phyloP scores from a whole-genome alignment of 441 rosid genomes.

The Populus hybrid region DNA sequence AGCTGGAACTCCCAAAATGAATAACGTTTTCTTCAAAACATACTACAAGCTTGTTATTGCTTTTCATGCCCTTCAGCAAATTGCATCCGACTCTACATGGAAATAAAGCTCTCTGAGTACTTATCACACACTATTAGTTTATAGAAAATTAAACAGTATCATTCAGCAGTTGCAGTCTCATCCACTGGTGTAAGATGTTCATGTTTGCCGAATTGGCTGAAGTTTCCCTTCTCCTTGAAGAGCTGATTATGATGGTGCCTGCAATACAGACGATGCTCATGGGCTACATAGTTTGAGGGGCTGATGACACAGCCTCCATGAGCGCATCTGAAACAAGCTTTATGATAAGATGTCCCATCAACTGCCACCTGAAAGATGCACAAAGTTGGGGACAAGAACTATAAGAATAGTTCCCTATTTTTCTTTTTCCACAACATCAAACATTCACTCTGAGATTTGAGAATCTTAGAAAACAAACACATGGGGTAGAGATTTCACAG shows the following conservation, averaged over 20 bases:
- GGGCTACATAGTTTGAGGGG: constrained; percentile 67
- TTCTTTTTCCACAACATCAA: neutral
- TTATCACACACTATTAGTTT: constrained; percentile 1
- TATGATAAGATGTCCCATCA: constrained; percentile 65
- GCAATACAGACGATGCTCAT: constrained; percentile 62
- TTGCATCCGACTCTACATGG: constrained; percentile 14
- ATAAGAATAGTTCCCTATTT: neutral
- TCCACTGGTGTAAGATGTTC: constrained; percentile 30
- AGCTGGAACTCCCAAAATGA: constrained; percentile 16
- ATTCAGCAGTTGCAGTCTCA: constrained; percentile 31
- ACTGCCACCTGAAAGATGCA: constrained; percentile 56
- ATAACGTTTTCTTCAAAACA: constrained; percentile 15
- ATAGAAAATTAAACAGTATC: constrained; percentile 9
- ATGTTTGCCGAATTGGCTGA: constrained; percentile 64
- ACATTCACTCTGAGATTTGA: neutral
- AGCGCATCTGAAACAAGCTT: constrained; percentile 64
- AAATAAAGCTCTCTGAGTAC: constrained; percentile 6
- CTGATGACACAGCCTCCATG: constrained; percentile 72
- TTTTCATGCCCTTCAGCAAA: constrained; percentile 21
- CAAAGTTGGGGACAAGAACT: neutral
- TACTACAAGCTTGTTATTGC: neutral
- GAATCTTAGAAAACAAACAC: neutral
- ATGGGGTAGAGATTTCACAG: neutral
- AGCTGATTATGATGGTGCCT: constrained; percentile 76
- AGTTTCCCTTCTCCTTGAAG: constrained; percentile 72